Evolutionary conservation across 495 filamentous ascomycete species (phyloP).

Genomic region (Parmelia sp.): DNA sequence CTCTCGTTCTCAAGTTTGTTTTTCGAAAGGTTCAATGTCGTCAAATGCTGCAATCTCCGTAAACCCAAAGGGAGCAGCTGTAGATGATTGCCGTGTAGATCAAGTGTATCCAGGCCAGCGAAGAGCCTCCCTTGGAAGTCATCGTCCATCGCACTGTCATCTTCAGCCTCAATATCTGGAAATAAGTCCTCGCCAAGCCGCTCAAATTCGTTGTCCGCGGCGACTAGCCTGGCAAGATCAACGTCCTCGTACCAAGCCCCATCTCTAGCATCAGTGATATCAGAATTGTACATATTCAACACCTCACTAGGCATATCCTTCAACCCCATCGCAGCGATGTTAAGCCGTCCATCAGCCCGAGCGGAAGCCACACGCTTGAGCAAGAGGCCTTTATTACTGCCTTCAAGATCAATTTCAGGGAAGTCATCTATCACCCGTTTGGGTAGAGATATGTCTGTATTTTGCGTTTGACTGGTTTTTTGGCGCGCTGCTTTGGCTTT

Average conservation of each 20-base stretch:
- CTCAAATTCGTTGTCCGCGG: conserved; percentile 86
- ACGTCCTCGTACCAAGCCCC: conserved; percentile 88
- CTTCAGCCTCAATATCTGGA: conserved; percentile 55
- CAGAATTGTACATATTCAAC: conserved; percentile 78
- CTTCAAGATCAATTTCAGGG: conserved; percentile 18
- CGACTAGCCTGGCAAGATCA: conserved; percentile 80
- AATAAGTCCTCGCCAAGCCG: conserved; percentile 65
- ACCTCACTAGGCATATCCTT: conserved; percentile 77
- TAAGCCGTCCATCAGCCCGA: conserved; percentile 73
- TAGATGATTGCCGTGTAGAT: conserved; percentile 80
- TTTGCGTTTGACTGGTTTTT: conserved; percentile 40
- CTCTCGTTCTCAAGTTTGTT: conserved; percentile 68
- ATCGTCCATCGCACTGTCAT: conserved; percentile 52
- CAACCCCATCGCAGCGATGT: conserved; percentile 80
- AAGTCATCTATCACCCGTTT: conserved; percentile 1
- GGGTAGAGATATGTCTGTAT: conserved; percentile 14
- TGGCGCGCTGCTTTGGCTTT: conserved; percentile 84
- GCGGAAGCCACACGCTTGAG: conserved; percentile 70
- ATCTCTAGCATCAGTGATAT: conserved; percentile 42
- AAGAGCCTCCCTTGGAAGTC: conserved; percentile 68
- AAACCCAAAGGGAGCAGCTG: conserved; percentile 66
- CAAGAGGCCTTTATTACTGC: conserved; percentile 52
- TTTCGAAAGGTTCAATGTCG: conserved; percentile 75
- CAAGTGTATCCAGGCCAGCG: conserved; percentile 72
- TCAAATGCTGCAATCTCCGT: conserved; percentile 62